phyloP scores from a whole-genome alignment of 768 basidiomycete genomes.

The Hericium coralloides region DNA sequence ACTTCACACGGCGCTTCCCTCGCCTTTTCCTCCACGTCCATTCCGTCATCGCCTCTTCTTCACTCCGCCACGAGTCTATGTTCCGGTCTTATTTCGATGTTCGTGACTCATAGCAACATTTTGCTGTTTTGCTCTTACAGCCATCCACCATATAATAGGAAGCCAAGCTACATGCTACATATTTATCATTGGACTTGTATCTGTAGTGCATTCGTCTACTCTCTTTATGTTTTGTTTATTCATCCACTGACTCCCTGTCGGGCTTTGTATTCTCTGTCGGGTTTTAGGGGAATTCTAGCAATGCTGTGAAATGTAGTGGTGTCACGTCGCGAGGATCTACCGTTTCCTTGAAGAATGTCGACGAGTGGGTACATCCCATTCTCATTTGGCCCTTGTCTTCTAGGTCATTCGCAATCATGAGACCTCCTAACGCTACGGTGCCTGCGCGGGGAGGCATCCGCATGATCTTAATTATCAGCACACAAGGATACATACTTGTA shows the following conservation, averaged over 20 bases:
- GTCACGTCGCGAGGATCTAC: not conserved
- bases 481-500: not conserved
- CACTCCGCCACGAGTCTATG: slow-evolving; percentile 78
- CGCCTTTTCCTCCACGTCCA: slow-evolving; percentile 88
- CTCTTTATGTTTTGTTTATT: slow-evolving; percentile 8
- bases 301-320: not conserved
- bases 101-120: slow-evolving; percentile 25
- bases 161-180: not conserved
- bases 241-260: not conserved
- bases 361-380: no score
- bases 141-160: not conserved
- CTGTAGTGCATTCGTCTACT: slow-evolving; percentile 17
- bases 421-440: no score
- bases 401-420: no score
- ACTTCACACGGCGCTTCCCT: slow-evolving; percentile 94
- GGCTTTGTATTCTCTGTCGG: not conserved
- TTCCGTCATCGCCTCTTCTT: slow-evolving; percentile 61
- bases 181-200: slow-evolving; percentile 19
- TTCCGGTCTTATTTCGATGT: slow-evolving; percentile 86
- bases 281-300: not conserved
- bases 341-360: no score
- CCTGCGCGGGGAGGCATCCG: not conserved
- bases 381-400: no score
- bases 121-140: not conserved
- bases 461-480: not conserved